Conservation (phyloP, 352 stramenopile species). For the Pythium phragmiticola region DNA sequence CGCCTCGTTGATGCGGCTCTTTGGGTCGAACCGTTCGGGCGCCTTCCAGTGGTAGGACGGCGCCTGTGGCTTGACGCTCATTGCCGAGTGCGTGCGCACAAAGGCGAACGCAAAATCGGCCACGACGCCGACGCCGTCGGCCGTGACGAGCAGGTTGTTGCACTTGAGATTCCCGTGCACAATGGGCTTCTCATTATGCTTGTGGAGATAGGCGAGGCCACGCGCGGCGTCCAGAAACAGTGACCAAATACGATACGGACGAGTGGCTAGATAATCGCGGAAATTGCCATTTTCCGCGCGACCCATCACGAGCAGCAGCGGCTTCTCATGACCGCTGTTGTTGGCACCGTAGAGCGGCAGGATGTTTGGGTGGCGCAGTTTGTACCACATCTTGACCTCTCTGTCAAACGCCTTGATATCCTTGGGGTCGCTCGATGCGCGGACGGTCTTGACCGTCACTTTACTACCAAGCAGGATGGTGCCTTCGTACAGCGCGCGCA, state of each 20-base stretch:
- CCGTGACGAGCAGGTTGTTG: slow-evolving; percentile 35
- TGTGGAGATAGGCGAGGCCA: slow-evolving; percentile 31
- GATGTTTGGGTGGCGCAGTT: slow-evolving; percentile 28
- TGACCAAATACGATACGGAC: slow-evolving; percentile 15
- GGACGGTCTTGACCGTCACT: slow-evolving; percentile 16
- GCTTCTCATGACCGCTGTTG: slow-evolving; percentile 3
- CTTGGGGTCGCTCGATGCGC: not conserved
- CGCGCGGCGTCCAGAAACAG: slow-evolving; percentile 24
- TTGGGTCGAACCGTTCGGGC: slow-evolving; percentile 15
- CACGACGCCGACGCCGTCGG: slow-evolving; percentile 28
- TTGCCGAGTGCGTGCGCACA: slow-evolving; percentile 22
- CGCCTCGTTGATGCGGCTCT: not conserved
- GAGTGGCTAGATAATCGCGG: not conserved
- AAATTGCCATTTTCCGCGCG: slow-evolving; percentile 14
- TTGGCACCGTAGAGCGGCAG: slow-evolving; percentile 32
- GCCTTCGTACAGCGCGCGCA: slow-evolving; percentile 1
- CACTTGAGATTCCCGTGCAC: slow-evolving; percentile 43
- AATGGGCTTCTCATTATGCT: slow-evolving; percentile 10
- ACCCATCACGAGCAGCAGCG: slow-evolving; percentile 18
- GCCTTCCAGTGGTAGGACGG: slow-evolving; percentile 10
- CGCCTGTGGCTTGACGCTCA: slow-evolving; percentile 18
- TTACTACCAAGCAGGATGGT: slow-evolving; percentile 14
- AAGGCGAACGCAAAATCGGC: slow-evolving; percentile 37
- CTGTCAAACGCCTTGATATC: slow-evolving; percentile 16
- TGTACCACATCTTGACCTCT: slow-evolving; percentile 23